These are phyloP conservation scores for Malania oleifera DNA, from an alignment of 164 flowering plant species.

Conservation along the genomic window DNA sequence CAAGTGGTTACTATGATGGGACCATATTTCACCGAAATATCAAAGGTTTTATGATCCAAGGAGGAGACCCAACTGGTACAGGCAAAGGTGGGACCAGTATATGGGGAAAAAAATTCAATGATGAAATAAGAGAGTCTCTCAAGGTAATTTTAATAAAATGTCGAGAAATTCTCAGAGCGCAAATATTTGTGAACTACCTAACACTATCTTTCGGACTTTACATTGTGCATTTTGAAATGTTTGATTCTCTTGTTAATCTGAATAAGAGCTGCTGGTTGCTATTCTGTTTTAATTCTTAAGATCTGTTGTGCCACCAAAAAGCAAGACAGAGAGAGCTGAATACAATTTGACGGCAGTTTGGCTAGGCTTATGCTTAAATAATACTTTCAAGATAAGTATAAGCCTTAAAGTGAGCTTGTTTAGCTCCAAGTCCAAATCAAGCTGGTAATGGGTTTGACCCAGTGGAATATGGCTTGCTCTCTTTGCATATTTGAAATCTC, in stretches of 20 bases:
- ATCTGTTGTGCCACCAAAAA: not conserved
- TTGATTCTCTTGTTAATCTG: not conserved
- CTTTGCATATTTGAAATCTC: too few species aligned
- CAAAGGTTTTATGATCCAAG: constrained; percentile 96
- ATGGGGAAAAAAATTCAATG: constrained; percentile 95
- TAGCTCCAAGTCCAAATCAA: too few species aligned
- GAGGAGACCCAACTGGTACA: constrained; percentile 96
- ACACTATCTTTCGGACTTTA: not conserved
- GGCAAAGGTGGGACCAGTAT: constrained; percentile 98
- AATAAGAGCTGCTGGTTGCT: not conserved
- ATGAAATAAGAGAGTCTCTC: constrained; percentile 91
- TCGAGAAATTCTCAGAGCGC: not conserved
- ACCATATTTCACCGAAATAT: constrained; percentile 87
- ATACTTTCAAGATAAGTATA: too few species aligned
- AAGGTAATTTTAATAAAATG: constrained; percentile 47
- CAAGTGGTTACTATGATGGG: constrained; percentile 92
- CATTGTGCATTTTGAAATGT: not conserved
- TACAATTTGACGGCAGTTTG: too few species aligned
- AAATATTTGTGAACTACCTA: not conserved
- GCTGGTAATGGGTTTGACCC: too few species aligned
- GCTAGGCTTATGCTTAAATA: too few species aligned
- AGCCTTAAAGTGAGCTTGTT: too few species aligned
- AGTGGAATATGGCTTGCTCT: too few species aligned
- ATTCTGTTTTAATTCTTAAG: not conserved
- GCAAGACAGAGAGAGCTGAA: too few species aligned